Conservation (phyloP, 129 eudicot species). For the Artemisia annua region DNA sequence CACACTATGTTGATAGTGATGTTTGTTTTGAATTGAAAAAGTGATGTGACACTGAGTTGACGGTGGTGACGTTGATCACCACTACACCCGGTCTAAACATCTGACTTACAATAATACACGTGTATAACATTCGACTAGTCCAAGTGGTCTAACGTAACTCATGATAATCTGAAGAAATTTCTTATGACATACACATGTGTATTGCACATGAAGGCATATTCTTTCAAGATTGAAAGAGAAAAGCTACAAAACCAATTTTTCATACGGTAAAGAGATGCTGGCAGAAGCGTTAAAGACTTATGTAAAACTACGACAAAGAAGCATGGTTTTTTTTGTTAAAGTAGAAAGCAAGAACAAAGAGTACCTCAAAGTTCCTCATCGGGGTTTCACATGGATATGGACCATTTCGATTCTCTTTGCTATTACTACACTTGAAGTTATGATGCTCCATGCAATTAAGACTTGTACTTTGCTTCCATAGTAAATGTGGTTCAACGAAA, state of each 20-base stretch:
- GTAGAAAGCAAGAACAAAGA: conserved; percentile 33
- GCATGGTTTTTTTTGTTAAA: conserved; percentile 21
- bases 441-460: conserved; percentile 18
- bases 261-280: conserved; percentile 22
- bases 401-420: conserved; percentile 35
- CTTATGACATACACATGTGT: conserved; percentile 15
- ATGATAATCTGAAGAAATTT: background rate
- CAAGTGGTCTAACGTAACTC: no score
- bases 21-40: no score
- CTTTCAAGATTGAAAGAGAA: conserved; percentile 28
- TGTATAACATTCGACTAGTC: background rate
- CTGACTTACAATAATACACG: background rate
- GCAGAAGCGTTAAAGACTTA: conserved; percentile 5
- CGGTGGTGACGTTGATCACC: no score
- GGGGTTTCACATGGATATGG: conserved; percentile 34
- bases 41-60: no score
- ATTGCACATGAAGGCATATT: conserved; percentile 28
- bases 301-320: conserved; percentile 14
- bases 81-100: no score
- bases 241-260: conserved; percentile 16
- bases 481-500: conserved; percentile 13
- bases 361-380: conserved; percentile 24
- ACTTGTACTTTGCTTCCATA: conserved; percentile 16
- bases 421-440: conserved; percentile 26
- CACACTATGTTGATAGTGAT: no score